Percentiles rank a stretch among this genome's conserved stretches.
Evolutionary conservation across 2,329 filamentous ascomycete genomes (phyloP).

Genomic region (Aspergillus viridinutans): DNA sequence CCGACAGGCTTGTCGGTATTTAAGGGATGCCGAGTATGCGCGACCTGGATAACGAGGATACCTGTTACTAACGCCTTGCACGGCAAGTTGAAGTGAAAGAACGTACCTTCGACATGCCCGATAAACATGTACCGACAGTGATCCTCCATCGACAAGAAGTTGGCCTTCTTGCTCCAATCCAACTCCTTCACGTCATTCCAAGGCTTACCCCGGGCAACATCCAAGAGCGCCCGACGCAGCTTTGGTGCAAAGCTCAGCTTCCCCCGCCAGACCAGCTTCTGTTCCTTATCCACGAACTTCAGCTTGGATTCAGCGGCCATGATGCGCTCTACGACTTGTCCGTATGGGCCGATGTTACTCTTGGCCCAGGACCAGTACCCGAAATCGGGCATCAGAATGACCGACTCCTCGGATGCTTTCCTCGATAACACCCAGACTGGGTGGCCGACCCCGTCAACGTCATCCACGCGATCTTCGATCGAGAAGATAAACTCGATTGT

Average conservation of each 20-base stretch:
- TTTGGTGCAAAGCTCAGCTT: conserved; percentile 33
- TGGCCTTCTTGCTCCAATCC: conserved; percentile 36
- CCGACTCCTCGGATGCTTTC: conserved; percentile 29
- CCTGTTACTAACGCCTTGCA: too few species aligned
- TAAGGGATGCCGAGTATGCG: conserved; percentile 47
- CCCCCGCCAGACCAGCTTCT: conserved; percentile 43
- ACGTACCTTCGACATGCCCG: conserved; percentile 45
- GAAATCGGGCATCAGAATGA: conserved; percentile 48
- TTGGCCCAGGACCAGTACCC: conserved; percentile 43
- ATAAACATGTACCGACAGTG: conserved; percentile 53
- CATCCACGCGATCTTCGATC: conserved; percentile 34
- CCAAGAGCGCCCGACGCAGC: conserved; percentile 30
- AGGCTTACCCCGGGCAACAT: conserved; percentile 28
- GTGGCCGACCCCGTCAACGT: conserved; percentile 24
- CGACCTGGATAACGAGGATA: conserved; percentile 1
- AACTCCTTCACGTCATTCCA: conserved; percentile 43
- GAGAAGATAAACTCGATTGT: conserved; percentile 39
- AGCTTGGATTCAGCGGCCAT: conserved; percentile 10
- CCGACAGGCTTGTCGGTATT: conserved; percentile 47
- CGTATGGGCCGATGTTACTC: conserved; percentile 20
- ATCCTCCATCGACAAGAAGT: conserved; percentile 48
- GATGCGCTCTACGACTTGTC: conserved; percentile 18
- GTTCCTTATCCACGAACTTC: conserved; percentile 25
- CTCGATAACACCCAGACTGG: conserved; percentile 38
- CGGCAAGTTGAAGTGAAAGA: too few species aligned